Evolutionary conservation across 2,329 filamentous ascomycete species (phyloP).

Genomic region (Cordyceps javanica): DNA sequence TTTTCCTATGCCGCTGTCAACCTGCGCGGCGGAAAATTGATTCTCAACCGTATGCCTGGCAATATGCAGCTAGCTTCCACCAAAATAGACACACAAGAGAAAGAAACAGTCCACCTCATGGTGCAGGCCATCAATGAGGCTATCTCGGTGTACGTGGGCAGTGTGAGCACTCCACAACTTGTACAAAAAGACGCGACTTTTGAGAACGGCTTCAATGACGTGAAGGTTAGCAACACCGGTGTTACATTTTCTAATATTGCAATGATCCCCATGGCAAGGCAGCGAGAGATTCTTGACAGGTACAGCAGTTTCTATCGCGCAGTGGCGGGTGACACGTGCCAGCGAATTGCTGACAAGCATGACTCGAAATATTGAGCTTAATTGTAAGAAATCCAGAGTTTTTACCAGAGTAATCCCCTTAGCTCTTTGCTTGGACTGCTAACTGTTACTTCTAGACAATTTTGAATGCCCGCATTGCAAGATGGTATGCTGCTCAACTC

Average conservation of each 20-base stretch:
- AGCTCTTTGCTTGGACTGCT: background rate
- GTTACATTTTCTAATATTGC: background rate
- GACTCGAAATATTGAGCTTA: background rate
- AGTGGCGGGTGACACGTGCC: slow-evolving; percentile 8
- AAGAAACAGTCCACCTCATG: background rate
- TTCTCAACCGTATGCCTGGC: background rate
- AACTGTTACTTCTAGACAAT: background rate
- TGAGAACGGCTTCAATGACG: background rate
- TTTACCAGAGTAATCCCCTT: no score
- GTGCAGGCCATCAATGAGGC: background rate
- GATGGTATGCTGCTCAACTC: background rate
- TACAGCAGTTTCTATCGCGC: slow-evolving; percentile 13
- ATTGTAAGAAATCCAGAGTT: no score
- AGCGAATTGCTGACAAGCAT: background rate
- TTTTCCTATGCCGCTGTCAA: background rate
- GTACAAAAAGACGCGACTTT: background rate
- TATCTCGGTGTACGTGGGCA: background rate
- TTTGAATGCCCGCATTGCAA: background rate
- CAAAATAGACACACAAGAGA: background rate
- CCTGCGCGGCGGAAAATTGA: background rate
- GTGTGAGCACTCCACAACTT: background rate
- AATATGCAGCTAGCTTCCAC: background rate
- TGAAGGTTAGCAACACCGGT: background rate
- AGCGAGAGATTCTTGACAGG: slow-evolving; percentile 13
- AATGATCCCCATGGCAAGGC: slow-evolving; percentile 11